Evolutionary conservation across 768 basidiomycete genomes (phyloP).

Genomic region (Mycena vulgaris): DNA sequence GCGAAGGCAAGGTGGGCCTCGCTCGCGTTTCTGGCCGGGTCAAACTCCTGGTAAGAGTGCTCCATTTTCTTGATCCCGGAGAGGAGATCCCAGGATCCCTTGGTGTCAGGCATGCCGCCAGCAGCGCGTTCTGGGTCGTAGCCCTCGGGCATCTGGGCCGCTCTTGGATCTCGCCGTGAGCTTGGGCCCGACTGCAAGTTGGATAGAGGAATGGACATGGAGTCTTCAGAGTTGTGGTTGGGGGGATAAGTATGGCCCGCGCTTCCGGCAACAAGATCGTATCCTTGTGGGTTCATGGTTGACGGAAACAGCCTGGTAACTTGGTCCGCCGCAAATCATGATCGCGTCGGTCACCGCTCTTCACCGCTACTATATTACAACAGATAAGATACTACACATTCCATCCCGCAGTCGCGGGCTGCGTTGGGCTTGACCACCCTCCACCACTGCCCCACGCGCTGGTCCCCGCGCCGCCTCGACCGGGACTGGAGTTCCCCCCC

Average conservation of each 20-base stretch:
- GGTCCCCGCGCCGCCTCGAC: conserved; percentile 38
- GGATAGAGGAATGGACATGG: conserved; percentile 30
- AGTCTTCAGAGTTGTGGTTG: neutral
- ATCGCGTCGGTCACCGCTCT: neutral
- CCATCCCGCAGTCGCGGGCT: conserved; percentile 69
- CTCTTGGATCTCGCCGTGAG: neutral
- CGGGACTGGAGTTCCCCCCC: conserved; percentile 35
- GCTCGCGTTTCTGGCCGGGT: conserved; percentile 63
- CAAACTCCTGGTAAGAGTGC: conserved; percentile 71
- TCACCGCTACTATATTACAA: neutral
- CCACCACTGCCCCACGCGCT: conserved; percentile 56
- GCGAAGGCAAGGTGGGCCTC: conserved; percentile 69
- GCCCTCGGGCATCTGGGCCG: neutral
- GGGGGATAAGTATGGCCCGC: conserved; percentile 22
- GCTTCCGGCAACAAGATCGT: conserved; percentile 19
- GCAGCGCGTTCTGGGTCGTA: conserved; percentile 32
- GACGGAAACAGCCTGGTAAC: neutral
- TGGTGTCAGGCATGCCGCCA: neutral
- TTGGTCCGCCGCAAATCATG: too few species aligned
- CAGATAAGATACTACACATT: conserved; percentile 50
- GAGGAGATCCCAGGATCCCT: conserved; percentile 61
- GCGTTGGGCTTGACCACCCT: conserved; percentile 67
- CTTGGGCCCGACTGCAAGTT: conserved; percentile 15
- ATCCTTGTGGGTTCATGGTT: conserved; percentile 8
- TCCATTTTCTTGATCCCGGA: conserved; percentile 66